Evolutionary conservation across 1,284 basidiomycete genomes (phyloP), one percentile per base, ranked within the genome.

Genomic region (Fomes fomentarius): DNA sequence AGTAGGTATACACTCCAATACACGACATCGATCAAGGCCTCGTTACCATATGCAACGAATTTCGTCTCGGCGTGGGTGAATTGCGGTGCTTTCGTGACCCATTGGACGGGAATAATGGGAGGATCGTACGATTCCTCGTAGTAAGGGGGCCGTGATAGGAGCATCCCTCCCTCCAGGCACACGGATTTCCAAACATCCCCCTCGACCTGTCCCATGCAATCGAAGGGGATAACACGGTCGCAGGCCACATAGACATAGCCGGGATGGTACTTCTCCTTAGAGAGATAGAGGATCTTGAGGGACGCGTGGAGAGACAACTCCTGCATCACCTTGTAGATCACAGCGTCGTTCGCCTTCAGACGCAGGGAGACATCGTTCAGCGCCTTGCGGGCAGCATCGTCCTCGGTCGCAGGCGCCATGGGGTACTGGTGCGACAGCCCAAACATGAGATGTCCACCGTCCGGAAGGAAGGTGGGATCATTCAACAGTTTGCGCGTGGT

Each of bases 371-470:
- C 44, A 22, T 42, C 50, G 31, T 24, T 56, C 34, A 39, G 50
- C 9, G 21, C 45, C n/a, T 45, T 4, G 22, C 44, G 42, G 6
- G 15, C 38, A 9, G 17, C 41, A 1, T n/a, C 5, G n/a, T 2
- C 2, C 14, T 12, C 15, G 6, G 5, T 2, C 25, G 53, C n/a
- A 24, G 43, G n/a, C 41, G 15, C 17, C n/a, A 62, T 34, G 2
- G 62, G 62, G 30, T 63, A 79, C 37, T 67, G 62, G 63, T 76
- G 74, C 7, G 61, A 56, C 25, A 80, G 61, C 0, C 72, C 71
- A 43, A 77, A 74, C 7, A 68, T 72, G 7, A 80, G 61, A 21
- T 56, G 47, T 0, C 74, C 74, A 1, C 76, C 74, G 0, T 70
- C 24, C 1, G 47, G 47, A 1, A 33, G 39, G 19, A 65, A 50